Base-by-base conservation (phyloP, 164 flowering plant genomes). In the Chloranthus sessilifolius region DNA sequence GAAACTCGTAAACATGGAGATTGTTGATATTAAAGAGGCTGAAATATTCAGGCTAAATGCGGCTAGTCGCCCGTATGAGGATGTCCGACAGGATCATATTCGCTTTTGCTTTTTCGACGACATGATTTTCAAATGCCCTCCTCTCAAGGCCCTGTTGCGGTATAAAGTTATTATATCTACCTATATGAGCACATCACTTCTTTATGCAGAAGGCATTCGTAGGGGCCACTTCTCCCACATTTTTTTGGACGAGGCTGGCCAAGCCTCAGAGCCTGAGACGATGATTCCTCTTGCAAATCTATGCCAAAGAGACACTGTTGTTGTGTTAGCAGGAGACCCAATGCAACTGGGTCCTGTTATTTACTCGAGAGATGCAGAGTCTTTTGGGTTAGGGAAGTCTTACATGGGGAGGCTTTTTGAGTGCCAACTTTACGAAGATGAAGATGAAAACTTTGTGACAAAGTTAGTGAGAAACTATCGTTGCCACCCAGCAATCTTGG, bases 241-340 rank as follows among this genome's bases (percentile, higher is more conserved):
- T 26, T 76, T 92, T 61, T 65, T 88, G 64, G 99, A 92, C 63
- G 99, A 92, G 75, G 96, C 95, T 34, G 99, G 95, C 57, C 99
- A 92, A 68, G 95, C 94, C 56, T 88, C 99, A 25, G 99, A 92
- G 67, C 96, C 99, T 7, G 99, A 92, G 50, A 74, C 84, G 30
- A 82, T 92, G 95, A 56, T 88, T 47, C 80, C 99, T 4, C 37
- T 92, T 25, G 64, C 95, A 9, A 66, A 77, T 47, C 77, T 84
- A 45, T 77, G 79, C 51, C 22, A 15, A 11, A 61, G 45, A 39
- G 58, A 72, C 1, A 82, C 95, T 2, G 90, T 85, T 25, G 80
- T 89, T 35, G 87, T 89, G 44, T 79, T 94, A 28, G 99, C 99
- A 30, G 99, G 99, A 51, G 99, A 94, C 51, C 97, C 95, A 1